These are phyloP conservation scores for Carallia brachiata DNA, from an alignment of 345 rosid genomes.

Conservation along the genomic window DNA sequence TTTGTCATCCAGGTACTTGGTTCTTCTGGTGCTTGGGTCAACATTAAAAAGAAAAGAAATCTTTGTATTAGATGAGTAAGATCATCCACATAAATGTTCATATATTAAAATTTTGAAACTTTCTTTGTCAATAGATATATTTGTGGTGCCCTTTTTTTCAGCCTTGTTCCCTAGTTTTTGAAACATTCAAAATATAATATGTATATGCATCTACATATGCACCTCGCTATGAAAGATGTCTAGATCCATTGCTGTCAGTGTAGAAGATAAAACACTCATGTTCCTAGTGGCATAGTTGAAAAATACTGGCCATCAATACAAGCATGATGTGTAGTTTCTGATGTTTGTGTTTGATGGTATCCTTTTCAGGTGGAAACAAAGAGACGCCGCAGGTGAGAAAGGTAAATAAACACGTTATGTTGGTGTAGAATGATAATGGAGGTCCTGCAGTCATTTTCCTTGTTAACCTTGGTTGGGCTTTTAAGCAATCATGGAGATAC, in stretches of 20 bases:
- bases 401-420: not conserved
- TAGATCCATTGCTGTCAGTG: too few species aligned
- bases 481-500: constrained; percentile 24
- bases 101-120: too few species aligned
- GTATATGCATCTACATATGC: too few species aligned
- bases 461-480: constrained; percentile 27
- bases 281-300: too few species aligned
- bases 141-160: too few species aligned
- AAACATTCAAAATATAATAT: too few species aligned
- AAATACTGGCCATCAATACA: not conserved
- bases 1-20: not conserved
- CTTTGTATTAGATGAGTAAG: too few species aligned
- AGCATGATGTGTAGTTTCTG: not conserved
- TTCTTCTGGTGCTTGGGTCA: not conserved
- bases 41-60: too few species aligned
- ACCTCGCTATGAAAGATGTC: too few species aligned
- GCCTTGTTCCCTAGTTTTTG: too few species aligned
- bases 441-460: constrained; percentile 5
- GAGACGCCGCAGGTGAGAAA: constrained; percentile 51
- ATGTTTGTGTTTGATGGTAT: not conserved
- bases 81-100: too few species aligned
- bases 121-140: too few species aligned
- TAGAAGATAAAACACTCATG: not conserved
- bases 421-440: constrained; percentile 13
- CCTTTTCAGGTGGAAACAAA: constrained; percentile 66